Evolutionary conservation across 1,284 basidiomycete species (phyloP), one percentile per base, ranked within the genome.

Genomic region (Pseudozyma sp.): DNA sequence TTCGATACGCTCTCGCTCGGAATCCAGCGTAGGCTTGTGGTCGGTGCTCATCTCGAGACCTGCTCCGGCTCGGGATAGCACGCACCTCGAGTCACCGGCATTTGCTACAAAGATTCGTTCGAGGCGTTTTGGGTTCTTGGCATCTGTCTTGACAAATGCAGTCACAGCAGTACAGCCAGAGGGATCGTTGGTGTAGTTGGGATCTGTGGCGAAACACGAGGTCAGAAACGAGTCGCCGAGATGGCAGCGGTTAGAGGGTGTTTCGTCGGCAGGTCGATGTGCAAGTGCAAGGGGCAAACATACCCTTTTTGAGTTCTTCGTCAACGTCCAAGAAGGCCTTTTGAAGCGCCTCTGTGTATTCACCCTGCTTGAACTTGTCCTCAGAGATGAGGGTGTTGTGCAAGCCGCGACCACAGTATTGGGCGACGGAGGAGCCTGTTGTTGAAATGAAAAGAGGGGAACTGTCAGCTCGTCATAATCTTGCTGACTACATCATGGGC

Each of bases 91-190:
- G 86, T 99, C 97, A 50, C 97, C 97, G 14, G 97, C 94, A 84
- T 99, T 99, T 39, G 97, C 97, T 14, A 76, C 75, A 40, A 76
- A 75, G 52, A 84, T 76, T n/a, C 51, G 59, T 29, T 80, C 57
- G 16, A 78, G 56, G 1, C 55, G 53, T 47, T 77, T 77, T 1
- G 65, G 31, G 16, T 62, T 55, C 0, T 65, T 30, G 4, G 56
- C 54, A 5, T 14, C 31, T 5, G 58, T 64, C 54, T 62, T 35
- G 43, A 84, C 68, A 30, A 84, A 86, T 11, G 92, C 92, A 8
- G 93, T 91, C 11, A 99, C 94, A 16, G 97, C 96, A 1, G 97
- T 99, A 85, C 95, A 98, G 9, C 97, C 97, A 7, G 96, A 98
- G 0, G 94, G 92, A 84, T 99, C 97, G 78, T 92, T 90, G 68